phyloP scores from a whole-genome alignment of 805 yeast genomes.

The Schizosaccharomyces osmophilus region DNA sequence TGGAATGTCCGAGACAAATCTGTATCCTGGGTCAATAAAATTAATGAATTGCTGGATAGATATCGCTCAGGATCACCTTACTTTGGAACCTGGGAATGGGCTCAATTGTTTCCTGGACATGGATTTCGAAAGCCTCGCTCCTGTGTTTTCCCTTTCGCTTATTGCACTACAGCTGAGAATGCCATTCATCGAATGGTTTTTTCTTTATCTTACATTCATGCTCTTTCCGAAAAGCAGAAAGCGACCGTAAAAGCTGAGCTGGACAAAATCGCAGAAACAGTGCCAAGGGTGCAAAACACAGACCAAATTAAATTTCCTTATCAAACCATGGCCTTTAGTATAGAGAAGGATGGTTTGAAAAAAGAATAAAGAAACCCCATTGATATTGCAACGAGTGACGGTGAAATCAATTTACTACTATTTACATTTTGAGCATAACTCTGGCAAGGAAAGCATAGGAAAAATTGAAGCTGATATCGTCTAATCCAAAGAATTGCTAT shows the following conservation, averaged over 20 bases:
- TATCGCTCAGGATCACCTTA: neutral
- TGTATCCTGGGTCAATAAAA: neutral
- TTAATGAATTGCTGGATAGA: neutral
- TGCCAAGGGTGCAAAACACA: neutral
- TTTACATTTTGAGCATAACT: too few species aligned
- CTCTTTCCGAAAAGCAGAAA: neutral
- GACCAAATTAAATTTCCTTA: neutral
- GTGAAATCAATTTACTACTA: too few species aligned
- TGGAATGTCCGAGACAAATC: constrained; percentile 24
- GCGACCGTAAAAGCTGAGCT: neutral
- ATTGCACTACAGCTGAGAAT: neutral
- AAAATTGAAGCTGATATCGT: too few species aligned
- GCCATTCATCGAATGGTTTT: neutral
- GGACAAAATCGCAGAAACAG: neutral
- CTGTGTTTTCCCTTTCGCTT: neutral
- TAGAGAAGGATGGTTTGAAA: neutral
- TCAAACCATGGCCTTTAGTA: neutral
- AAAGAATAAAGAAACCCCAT: too few species aligned
- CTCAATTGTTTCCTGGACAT: neutral
- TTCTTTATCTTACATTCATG: neutral
- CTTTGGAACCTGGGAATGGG: neutral
- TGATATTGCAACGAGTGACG: too few species aligned
- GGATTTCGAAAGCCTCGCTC: neutral
- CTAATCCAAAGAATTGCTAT: too few species aligned
- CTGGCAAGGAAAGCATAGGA: too few species aligned